Base-by-base conservation (phyloP, 495 filamentous ascomycete species). In the Xylaria grammica region DNA sequence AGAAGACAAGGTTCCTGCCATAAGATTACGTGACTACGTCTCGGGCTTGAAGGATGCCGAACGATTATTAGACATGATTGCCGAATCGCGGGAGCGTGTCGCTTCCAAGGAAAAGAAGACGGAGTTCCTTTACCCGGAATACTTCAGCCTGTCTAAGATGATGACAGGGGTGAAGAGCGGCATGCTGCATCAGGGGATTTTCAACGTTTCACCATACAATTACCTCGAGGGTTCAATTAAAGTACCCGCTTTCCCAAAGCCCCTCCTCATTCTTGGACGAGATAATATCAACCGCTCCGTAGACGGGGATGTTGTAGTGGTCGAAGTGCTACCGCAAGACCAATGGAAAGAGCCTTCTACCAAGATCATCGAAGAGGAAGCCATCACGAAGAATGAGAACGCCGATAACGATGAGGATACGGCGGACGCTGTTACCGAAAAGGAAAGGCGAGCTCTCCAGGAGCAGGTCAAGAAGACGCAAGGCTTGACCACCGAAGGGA, bases 291-390 rank as follows among this genome's bases (percentile, higher is more conserved):
- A 98, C 77, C 86, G 95, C 65, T 86, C 94, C 20, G 89, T 99
- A 26, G 88, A 93, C 29, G 95, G 94, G 45, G 96, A 99, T 78
- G 74, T 91, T 20, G 93, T 97, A 32, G 93, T 97, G 13, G 89
- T 99, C 19, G 93, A 98, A 75, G 85, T 98, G 0, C 78, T 99
- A 2, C 93, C 96, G 0, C 90, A 92, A 73, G 90, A 96, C 58
- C 95, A 97, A 73, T 99, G 95, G 95, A 98, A 97, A 70, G 88
- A 88, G 27, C 94, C 95, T 0, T 97, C 94, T 2, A 92, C 92
- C 4, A 96, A 97, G 74, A 92, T 97, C 60, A 89, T 99, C 32
- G 95, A 99, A 66, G 94, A 99, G 75, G 94, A 98, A 68, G 86
- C 90, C 4, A 79, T 98, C 42, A 96, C 92, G 38, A 93, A 91